These are phyloP conservation scores for Calvatia gigantea DNA, from an alignment of 768 basidiomycete species.

Conservation along the genomic window DNA sequence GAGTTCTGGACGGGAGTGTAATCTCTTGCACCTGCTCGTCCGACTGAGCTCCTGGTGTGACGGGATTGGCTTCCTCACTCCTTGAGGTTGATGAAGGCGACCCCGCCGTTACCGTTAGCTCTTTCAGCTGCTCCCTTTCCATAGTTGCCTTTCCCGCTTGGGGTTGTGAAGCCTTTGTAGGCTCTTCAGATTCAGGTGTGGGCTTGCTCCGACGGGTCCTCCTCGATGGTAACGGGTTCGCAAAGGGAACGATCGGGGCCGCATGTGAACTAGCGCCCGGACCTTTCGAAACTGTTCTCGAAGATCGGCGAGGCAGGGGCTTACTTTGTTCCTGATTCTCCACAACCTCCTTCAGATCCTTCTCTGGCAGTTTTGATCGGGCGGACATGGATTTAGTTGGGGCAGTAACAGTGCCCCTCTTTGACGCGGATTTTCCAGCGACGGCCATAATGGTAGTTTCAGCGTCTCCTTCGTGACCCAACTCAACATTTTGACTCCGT, in stretches of 20 bases:
- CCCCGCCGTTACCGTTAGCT: background rate
- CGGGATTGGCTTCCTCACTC: background rate
- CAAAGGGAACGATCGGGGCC: background rate
- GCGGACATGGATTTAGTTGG: background rate
- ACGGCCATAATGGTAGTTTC: background rate
- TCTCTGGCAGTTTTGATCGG: background rate
- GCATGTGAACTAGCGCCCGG: background rate
- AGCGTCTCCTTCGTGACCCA: background rate
- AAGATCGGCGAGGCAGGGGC: constrained; percentile 2
- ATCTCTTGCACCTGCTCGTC: background rate
- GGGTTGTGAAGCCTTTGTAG: background rate
- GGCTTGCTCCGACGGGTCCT: background rate
- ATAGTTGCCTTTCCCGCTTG: background rate
- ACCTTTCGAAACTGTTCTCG: background rate
- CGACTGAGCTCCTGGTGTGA: background rate
- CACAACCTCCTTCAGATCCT: background rate
- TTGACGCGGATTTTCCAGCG: background rate
- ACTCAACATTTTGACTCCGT: background rate
- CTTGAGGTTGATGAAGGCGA: background rate
- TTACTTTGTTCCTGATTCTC: background rate
- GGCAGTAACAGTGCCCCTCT: background rate
- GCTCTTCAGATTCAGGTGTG: background rate
- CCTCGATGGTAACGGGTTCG: background rate
- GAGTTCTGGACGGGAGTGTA: background rate
- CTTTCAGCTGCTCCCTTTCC: background rate